Base-by-base conservation (phyloP, 2,329 filamentous ascomycete species). In the Thermoascus crustaceus region DNA sequence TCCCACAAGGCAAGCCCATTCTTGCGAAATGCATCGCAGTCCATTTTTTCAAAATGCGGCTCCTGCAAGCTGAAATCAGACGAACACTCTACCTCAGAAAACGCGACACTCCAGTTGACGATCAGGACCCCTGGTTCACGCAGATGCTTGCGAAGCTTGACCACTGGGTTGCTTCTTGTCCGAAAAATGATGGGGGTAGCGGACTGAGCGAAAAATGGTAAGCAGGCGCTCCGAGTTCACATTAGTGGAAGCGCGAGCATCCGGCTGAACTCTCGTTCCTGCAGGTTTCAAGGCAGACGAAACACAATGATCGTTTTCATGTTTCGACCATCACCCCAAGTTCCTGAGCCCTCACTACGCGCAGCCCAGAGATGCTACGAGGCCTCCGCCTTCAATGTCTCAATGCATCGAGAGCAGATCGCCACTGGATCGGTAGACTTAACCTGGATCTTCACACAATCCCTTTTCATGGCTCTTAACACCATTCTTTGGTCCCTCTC, bases 361-460 rank as follows among this genome's bases (percentile, higher is more conserved):
- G 86, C 88, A 1, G 89, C 89, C 1, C 66, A 75, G 20, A 80
- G 78, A 47, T 96, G 88, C 55, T 95, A 83, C 52, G 80, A 91
- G 30, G 87, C 85, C 25, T 80, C 85, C 30, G 72, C 80, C 7
- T 85, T 78, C 59, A 88, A 94, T 53, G 85, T 95, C 49, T 73
- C 80, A 45, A 77, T 89, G 55, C 82, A 87, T 29, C 78, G 77
- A 53, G 79, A 82, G 50, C 87, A 94, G 58, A 82, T 94, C 53
- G 75, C 81, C 45, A 78, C 74, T 10, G 73, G 75, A 9, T 79
- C 78, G 14, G 77, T 91, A 7, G 89, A 95, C 53, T 71, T 95
- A 41, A 95, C 88, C 1, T 96, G 89, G 89, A 81, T 94, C 27
- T 94, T 94, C 53, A 77, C 94, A 1, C 74, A 94, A 39, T 80